Percentiles rank a stretch among this genome's conserved stretches.
These are phyloP conservation scores for Neostapfia colusana DNA, from an alignment of 176 grass and related monocot species.

Conservation along the genomic window DNA sequence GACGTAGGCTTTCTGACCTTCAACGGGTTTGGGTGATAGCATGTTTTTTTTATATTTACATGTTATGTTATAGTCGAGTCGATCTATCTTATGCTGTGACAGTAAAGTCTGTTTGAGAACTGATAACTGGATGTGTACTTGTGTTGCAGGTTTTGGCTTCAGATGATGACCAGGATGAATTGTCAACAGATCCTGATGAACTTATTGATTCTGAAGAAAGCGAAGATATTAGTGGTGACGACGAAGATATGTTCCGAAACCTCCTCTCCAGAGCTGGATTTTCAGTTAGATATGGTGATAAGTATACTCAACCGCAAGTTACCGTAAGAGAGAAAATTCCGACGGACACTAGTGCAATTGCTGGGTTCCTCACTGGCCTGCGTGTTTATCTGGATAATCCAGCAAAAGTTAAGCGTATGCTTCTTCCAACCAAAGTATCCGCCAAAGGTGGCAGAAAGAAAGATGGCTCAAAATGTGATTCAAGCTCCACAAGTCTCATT, in stretches of 20 bases:
- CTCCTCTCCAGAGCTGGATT: constrained; percentile 82
- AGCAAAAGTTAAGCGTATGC: constrained; percentile 81
- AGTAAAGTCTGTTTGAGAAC: neutral
- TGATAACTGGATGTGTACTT: constrained; percentile 34
- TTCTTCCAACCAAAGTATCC: constrained; percentile 77
- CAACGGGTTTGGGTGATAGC: constrained; percentile 16
- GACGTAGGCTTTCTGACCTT: constrained; percentile 8
- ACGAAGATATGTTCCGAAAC: constrained; percentile 78
- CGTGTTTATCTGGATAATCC: constrained; percentile 87
- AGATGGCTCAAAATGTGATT: constrained; percentile 53
- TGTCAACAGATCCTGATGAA: constrained; percentile 81
- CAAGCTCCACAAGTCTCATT: constrained; percentile 66
- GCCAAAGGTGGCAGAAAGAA: constrained; percentile 53
- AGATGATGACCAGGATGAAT: constrained; percentile 87
- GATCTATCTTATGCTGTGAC: constrained; percentile 1
- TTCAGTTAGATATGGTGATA: constrained; percentile 70
- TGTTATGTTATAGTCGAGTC: constrained; percentile 22
- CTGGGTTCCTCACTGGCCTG: constrained; percentile 77
- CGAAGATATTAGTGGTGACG: constrained; percentile 65
- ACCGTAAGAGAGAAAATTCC: constrained; percentile 82
- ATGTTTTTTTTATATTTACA: constrained; percentile 20
- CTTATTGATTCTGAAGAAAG: constrained; percentile 77
- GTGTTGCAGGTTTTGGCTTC: constrained; percentile 78
- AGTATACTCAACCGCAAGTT: constrained; percentile 63
- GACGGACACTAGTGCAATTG: constrained; percentile 75